A percentile compares a stretch with the other conserved stretches of the same genome.
Evolutionary conservation across 2,329 filamentous ascomycete genomes (phyloP).

Genomic region (Alternaria hordeiaustralica): DNA sequence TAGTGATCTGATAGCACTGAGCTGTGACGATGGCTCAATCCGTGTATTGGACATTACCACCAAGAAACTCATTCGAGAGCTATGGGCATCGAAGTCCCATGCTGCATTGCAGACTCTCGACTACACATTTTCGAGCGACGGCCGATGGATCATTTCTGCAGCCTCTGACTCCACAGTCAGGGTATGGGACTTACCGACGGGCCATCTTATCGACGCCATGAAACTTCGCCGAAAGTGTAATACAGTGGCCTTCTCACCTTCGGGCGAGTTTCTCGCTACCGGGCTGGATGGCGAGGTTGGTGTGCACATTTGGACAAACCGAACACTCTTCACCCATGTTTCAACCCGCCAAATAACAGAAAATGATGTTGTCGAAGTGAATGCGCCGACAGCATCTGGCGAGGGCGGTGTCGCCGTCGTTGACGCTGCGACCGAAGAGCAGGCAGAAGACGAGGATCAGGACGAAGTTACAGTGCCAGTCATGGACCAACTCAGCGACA

Average conservation of each 20-base stretch:
- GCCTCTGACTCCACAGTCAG: conserved; percentile 81
- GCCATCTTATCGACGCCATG: conserved; percentile 93
- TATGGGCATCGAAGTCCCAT: conserved; percentile 70
- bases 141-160: conserved; percentile 89
- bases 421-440: conserved; percentile 74
- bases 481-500: conserved; percentile 78
- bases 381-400: conserved; percentile 77
- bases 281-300: conserved; percentile 82
- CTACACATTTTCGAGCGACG: conserved; percentile 81
- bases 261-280: conserved; percentile 93
- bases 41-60: conserved; percentile 91
- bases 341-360: conserved; percentile 86
- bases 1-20: conserved; percentile 85
- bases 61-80: conserved; percentile 87
- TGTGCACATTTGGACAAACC: conserved; percentile 96
- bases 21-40: conserved; percentile 87
- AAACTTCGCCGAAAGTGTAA: conserved; percentile 79
- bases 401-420: conserved; percentile 79
- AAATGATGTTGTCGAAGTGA: conserved; percentile 69
- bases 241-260: conserved; percentile 84
- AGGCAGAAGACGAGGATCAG: conserved; percentile 51
- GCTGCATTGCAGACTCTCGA: conserved; percentile 46
- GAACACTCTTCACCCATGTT: conserved; percentile 86
- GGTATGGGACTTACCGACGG: conserved; percentile 94
- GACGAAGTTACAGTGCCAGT: conserved; percentile 53